Base-by-base conservation (phyloP, 2,329 filamentous ascomycete genomes). In the Aspergillus thermomutatus region DNA sequence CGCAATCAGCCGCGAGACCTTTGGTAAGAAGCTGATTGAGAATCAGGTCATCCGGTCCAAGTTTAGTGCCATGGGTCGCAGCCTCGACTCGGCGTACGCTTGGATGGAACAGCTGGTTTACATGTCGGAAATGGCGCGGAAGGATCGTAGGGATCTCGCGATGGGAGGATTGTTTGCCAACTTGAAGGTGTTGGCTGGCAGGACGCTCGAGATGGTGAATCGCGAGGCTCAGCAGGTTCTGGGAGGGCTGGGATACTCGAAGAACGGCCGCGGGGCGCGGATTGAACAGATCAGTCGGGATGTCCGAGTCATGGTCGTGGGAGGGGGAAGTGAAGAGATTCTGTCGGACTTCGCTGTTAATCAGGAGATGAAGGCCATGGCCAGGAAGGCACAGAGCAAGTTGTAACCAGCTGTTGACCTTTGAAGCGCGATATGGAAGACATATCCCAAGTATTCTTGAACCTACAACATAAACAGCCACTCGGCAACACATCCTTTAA, bases 21-120 rank as follows among this genome's bases (percentile, higher is more conserved):
- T 86, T 62, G 83, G 83, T 9, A 80, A 79, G 57, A 79, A 80
- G 1, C 74, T 86, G 21, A 79, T 85, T 54, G 69, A 79, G 14
- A 81, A 83, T 64, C 82, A 84, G 49, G 79, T 85, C 37, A 85
- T 87, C 54, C 74, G 79, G 2, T 72, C 79, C 14, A 86, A 86
- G 64, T 75, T 87, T 5, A 76, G 80, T 0, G 79, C 75, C 6
- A 76, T 86, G 58, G 82, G 79, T 0, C 75, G 82, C 2, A 75
- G 79, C 52, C 75, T 87, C 4, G 84, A 86, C 59, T 79, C 80
- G 0, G 77, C 82, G 48, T 83, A 80, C 70, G 82, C 83, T 0
- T 85, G 82, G 77, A 68, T 85, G 50, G 83, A 86, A 64, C 82
- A 85, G 67, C 67, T 85, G 3, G 82, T 80, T 3, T 83, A 79